Evolutionary conservation across 805 yeast genomes (phyloP).

Genomic region (Allodekkera sacchari): DNA sequence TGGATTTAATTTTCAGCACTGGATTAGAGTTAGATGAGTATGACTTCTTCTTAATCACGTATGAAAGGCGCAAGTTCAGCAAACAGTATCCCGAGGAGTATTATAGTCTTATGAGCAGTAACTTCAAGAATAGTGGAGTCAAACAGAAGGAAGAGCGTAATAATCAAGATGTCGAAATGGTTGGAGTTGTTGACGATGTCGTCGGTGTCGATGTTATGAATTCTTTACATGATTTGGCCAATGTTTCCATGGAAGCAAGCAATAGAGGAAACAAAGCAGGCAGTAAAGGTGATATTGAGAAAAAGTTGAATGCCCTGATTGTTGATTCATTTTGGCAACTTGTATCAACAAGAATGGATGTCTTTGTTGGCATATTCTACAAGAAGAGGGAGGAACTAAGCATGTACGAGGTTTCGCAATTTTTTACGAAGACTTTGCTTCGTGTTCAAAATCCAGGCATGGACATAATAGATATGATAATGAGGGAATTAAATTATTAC

Average conservation of each 20-base stretch:
- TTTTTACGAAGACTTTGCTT: too few species aligned
- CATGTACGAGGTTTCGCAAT: neutral
- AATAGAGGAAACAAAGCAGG: neutral
- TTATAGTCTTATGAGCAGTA: slow-evolving; percentile 9
- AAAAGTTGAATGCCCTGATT: slow-evolving; percentile 7
- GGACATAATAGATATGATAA: slow-evolving; percentile 5
- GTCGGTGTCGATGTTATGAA: slow-evolving; percentile 19
- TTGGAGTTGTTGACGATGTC: slow-evolving; percentile 14
- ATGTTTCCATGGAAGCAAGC: slow-evolving; percentile 9
- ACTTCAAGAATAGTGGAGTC: slow-evolving; percentile 5
- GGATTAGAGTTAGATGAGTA: slow-evolving; percentile 9
- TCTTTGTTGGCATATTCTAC: slow-evolving; percentile 15
- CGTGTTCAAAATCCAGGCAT: too few species aligned
- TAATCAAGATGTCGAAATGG: slow-evolving; percentile 13
- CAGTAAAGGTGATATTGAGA: slow-evolving; percentile 3
- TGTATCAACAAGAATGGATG: slow-evolving; percentile 9
- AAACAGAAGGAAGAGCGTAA: slow-evolving; percentile 4
- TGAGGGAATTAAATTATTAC: slow-evolving; percentile 27
- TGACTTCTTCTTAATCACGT: slow-evolving; percentile 12
- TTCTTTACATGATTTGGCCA: slow-evolving; percentile 17
- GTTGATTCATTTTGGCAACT: slow-evolving; percentile 18
- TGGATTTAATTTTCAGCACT: slow-evolving; percentile 19
- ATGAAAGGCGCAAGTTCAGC: slow-evolving; percentile 11
- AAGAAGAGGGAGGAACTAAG: slow-evolving; percentile 4
- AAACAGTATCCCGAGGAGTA: slow-evolving; percentile 10